These are phyloP conservation scores for Cyberlindnera veronae DNA, from an alignment of 805 yeast genomes.

Conservation along the genomic window DNA sequence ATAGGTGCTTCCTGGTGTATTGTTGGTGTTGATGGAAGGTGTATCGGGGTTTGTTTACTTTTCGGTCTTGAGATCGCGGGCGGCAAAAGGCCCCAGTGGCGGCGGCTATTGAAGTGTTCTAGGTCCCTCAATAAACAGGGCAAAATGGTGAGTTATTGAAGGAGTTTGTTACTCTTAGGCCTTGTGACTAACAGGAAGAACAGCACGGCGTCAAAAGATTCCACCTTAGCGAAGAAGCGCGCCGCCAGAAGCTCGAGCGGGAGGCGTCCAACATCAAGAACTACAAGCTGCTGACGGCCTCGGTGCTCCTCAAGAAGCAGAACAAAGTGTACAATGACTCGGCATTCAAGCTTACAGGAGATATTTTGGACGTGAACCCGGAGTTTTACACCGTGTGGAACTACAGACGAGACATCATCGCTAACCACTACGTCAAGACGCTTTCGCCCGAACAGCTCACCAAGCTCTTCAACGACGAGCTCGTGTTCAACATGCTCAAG, in stretches of 20 bases:
- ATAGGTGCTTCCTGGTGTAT: neutral
- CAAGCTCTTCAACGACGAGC: slow-evolving; percentile 48
- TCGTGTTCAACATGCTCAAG: slow-evolving; percentile 54
- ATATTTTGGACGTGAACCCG: slow-evolving; percentile 64
- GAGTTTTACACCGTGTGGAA: slow-evolving; percentile 92
- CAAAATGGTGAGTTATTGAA: slow-evolving; percentile 8
- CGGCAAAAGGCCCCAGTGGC: too few species aligned
- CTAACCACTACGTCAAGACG: slow-evolving; percentile 16
- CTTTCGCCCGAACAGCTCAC: slow-evolving; percentile 22
- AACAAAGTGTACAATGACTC: slow-evolving; percentile 31
- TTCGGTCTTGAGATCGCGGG: neutral
- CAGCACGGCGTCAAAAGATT: slow-evolving; percentile 73
- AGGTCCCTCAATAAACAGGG: neutral
- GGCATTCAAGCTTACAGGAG: slow-evolving; percentile 51
- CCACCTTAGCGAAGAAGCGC: slow-evolving; percentile 53
- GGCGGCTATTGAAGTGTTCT: too few species aligned
- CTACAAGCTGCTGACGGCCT: slow-evolving; percentile 46
- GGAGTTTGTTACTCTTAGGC: neutral
- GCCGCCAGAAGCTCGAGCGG: slow-evolving; percentile 43
- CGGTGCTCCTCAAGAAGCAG: slow-evolving; percentile 38
- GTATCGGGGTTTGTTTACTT: neutral
- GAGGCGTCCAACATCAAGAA: slow-evolving; percentile 60
- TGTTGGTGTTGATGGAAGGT: neutral
- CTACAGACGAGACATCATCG: slow-evolving; percentile 70
- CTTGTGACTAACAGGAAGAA: neutral